Conservation (phyloP, 768 basidiomycete genomes). For the Mycena filopes region DNA sequence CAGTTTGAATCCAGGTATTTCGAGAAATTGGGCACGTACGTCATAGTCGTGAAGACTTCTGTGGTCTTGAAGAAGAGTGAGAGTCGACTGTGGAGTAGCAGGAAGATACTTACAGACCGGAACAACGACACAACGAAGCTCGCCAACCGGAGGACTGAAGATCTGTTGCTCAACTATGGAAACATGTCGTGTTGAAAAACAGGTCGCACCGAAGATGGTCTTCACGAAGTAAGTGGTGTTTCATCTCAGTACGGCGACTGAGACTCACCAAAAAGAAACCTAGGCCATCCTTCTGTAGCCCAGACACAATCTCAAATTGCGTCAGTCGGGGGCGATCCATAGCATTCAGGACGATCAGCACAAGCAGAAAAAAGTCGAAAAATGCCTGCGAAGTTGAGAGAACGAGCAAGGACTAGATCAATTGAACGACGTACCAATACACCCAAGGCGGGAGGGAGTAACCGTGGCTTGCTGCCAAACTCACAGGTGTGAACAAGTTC, state of each 20-base stretch:
- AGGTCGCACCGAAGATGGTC: conserved; percentile 6
- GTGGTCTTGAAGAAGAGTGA: neutral
- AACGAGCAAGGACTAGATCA: too few relatives aligned
- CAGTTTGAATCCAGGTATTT: neutral
- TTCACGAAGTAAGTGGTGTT: neutral
- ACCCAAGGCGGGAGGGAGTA: neutral
- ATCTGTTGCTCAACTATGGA: too few relatives aligned
- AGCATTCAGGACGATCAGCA: conserved; percentile 16
- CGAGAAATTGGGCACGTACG: neutral
- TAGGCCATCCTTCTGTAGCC: conserved; percentile 8
- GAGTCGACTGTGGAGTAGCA: too few relatives aligned
- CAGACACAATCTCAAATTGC: conserved; percentile 11
- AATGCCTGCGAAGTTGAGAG: neutral
- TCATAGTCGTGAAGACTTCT: conserved; percentile 4
- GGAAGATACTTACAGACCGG: neutral
- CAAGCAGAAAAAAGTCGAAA: conserved; percentile 7
- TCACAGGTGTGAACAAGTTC: conserved; percentile 4
- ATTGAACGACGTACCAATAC: neutral
- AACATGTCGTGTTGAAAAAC: neutral
- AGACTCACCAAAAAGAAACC: conserved; percentile 13
- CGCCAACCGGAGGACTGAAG: conserved; percentile 9
- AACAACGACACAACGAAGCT: conserved; percentile 2
- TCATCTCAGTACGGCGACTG: neutral
- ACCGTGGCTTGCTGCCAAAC: conserved; percentile 2
- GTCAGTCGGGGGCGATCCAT: conserved; percentile 16